phyloP scores from a whole-genome alignment of 306 rosid genomes.

The Mimosa bimucronata region DNA sequence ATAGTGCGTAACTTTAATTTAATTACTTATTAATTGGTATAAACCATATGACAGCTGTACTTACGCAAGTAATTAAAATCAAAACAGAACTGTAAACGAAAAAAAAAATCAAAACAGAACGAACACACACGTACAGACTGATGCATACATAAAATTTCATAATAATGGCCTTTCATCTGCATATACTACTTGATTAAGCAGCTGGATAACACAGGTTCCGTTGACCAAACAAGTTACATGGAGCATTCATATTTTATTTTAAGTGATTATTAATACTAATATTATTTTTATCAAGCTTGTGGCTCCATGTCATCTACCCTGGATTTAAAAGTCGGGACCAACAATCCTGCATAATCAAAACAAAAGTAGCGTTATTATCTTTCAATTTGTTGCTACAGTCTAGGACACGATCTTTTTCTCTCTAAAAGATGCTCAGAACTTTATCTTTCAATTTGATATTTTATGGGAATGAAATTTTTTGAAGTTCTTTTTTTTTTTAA shows the following conservation, averaged over 20 bases:
- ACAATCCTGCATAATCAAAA: slow-evolving; percentile 24
- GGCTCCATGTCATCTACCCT: not conserved
- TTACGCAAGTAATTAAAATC: no score
- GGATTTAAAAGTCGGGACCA: not conserved
- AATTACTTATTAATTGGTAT: no score
- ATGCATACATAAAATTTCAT: not conserved
- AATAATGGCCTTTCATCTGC: not conserved
- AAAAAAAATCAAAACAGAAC: no score
- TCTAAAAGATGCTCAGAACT: no score
- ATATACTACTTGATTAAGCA: not conserved
- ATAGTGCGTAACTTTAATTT: no score
- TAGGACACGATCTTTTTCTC: no score
- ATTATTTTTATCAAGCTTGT: not conserved
- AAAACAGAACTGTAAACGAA: no score
- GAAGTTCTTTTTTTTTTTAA: no score
- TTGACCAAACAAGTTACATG: not conserved
- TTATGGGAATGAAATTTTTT: no score
- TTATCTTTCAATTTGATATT: no score
- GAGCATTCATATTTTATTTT: not conserved
- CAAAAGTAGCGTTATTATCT: not conserved
- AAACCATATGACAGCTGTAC: no score
- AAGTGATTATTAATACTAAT: not conserved
- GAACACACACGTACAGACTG: not conserved
- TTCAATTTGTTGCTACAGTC: no score
- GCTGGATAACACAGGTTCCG: not conserved